A percentile compares a stretch with the other conserved stretches of the same genome.
These are phyloP conservation scores for Globisporangium barbulae DNA, from an alignment of 352 stramenopile species.

Conservation along the genomic window DNA sequence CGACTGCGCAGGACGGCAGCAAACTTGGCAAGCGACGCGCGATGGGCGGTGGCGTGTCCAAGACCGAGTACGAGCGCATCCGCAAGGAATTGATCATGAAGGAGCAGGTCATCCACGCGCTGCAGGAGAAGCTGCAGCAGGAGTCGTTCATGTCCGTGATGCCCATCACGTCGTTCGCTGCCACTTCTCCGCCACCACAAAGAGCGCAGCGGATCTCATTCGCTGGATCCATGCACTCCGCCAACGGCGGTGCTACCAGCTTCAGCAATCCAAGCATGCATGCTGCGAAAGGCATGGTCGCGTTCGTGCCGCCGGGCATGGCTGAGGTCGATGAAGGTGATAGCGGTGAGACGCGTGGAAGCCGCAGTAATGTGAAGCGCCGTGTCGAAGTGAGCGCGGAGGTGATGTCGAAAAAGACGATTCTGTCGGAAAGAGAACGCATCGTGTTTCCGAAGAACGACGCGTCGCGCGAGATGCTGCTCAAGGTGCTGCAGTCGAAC, in stretches of 20 bases:
- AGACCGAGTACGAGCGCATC: slow-evolving; percentile 68
- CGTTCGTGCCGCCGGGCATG: neutral
- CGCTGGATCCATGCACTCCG: slow-evolving; percentile 12
- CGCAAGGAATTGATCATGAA: slow-evolving; percentile 66
- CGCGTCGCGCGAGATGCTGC: slow-evolving; percentile 44
- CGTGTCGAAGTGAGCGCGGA: slow-evolving; percentile 78
- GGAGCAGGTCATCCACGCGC: slow-evolving; percentile 60
- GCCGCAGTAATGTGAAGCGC: slow-evolving; percentile 24
- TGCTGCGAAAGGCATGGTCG: neutral
- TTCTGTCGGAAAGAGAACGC: slow-evolving; percentile 47
- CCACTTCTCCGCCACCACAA: neutral
- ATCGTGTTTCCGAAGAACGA: slow-evolving; percentile 65
- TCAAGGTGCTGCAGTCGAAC: slow-evolving; percentile 69
- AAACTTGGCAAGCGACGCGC: neutral
- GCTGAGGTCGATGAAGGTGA: neutral
- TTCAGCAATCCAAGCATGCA: neutral
- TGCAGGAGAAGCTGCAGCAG: slow-evolving; percentile 48
- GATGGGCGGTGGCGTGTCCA: slow-evolving; percentile 76
- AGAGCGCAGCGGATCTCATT: slow-evolving; percentile 26
- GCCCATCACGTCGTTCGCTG: neutral
- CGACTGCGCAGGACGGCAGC: neutral
- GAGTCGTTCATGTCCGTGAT: neutral
- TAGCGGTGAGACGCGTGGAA: neutral
- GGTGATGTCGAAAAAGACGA: slow-evolving; percentile 70
- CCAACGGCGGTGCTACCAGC: slow-evolving; percentile 2